Conservation (phyloP, 257 asterid genomes). For the Solanum bukasovii region DNA sequence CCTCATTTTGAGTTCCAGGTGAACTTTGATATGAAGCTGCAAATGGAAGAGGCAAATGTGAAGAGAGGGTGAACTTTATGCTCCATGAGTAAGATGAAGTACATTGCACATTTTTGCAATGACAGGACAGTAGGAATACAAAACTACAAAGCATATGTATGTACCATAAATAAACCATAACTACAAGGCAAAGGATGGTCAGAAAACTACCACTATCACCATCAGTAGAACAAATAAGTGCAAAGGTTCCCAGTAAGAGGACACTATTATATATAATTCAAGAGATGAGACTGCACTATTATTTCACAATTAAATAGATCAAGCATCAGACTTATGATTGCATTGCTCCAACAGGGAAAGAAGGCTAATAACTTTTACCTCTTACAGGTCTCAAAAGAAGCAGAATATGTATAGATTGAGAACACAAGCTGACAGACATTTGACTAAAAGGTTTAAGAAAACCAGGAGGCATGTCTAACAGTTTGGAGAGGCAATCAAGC, state of each 20-base stretch:
- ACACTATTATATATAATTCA: background rate
- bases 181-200: background rate
- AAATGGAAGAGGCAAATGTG: constrained; percentile 2
- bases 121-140: background rate
- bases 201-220: background rate
- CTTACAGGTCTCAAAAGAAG: background rate
- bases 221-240: background rate
- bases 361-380: background rate
- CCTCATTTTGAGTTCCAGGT: constrained; percentile 72
- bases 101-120: background rate
- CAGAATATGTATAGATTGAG: background rate
- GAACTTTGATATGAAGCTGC: constrained; percentile 63
- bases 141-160: background rate
- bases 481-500: background rate
- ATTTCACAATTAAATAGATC: background rate
- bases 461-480: background rate
- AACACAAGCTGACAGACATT: background rate
- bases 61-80: background rate
- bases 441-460: background rate
- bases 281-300: background rate
- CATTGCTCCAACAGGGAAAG: background rate
- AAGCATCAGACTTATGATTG: background rate
- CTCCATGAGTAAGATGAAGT: background rate
- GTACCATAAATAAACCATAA: background rate
- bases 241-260: background rate